A percentile compares a stretch with the other conserved stretches of the same genome.
Conservation (phyloP, 2,329 filamentous ascomycete genomes). For the Leptographium flavum region DNA sequence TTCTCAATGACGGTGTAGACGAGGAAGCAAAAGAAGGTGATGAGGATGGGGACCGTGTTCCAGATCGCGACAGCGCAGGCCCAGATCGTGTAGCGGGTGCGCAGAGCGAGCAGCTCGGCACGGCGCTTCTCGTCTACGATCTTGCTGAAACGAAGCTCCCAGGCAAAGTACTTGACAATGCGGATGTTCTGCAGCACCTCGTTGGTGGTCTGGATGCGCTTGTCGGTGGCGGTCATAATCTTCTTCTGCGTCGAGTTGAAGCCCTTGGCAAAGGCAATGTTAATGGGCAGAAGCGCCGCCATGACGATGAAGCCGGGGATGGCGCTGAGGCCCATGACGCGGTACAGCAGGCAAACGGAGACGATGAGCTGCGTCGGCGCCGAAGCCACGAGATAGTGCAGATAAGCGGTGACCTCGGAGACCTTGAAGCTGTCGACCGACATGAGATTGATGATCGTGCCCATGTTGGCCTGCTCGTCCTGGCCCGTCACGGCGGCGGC, state of each 20-base stretch:
- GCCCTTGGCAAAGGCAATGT: conserved; percentile 73
- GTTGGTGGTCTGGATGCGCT: conserved; percentile 90
- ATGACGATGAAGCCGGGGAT: conserved; percentile 89
- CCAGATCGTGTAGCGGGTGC: conserved; percentile 81
- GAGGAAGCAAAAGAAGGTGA: conserved; percentile 92
- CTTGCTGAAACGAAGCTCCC: conserved; percentile 81
- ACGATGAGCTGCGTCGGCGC: conserved; percentile 80
- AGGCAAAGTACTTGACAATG: conserved; percentile 98
- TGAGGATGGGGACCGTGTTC: conserved; percentile 90
- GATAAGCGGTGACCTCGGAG: conserved; percentile 81
- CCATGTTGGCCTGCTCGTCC: conserved; percentile 74
- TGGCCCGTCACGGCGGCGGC: conserved; percentile 21
- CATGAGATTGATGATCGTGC: conserved; percentile 99
- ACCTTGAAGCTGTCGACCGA: conserved; percentile 99
- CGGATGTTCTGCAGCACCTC: conserved; percentile 94
- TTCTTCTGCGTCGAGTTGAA: conserved; percentile 80
- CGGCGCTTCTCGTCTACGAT: conserved; percentile 81
- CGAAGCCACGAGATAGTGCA: conserved; percentile 89
- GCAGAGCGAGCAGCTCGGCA: conserved; percentile 62
- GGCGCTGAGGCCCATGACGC: conserved; percentile 81
- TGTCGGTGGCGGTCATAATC: conserved; percentile 87
- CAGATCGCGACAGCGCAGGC: conserved; percentile 82
- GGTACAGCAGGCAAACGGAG: conserved; percentile 69
- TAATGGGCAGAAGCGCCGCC: conserved; percentile 75
- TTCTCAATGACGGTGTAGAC: conserved; percentile 83